A percentile compares a stretch with the other conserved stretches of the same genome.
Conservation (phyloP, 2,329 filamentous ascomycete species). For the Penicillium sp. region DNA sequence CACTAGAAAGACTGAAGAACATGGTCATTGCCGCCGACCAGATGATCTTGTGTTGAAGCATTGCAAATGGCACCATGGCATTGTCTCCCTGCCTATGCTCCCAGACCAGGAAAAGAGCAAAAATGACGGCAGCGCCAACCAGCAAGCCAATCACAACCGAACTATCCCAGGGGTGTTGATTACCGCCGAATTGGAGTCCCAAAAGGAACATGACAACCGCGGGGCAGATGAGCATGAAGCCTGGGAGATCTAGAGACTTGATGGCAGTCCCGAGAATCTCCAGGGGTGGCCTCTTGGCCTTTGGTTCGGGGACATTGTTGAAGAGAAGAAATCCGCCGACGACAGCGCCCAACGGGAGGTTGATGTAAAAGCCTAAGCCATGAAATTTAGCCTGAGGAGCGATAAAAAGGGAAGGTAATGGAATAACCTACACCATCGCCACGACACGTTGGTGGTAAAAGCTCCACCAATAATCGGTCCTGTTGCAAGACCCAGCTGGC, state of each 20-base stretch:
- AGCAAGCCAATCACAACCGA: conserved; percentile 45
- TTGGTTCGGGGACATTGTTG: conserved; percentile 37
- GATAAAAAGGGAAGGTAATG: neutral
- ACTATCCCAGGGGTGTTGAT: conserved; percentile 33
- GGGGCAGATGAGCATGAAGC: conserved; percentile 44
- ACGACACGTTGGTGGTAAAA: conserved; percentile 42
- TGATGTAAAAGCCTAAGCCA: conserved; percentile 45
- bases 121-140: conserved; percentile 35
- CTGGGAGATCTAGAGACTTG: conserved; percentile 38
- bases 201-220: conserved; percentile 45
- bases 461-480: conserved; percentile 46
- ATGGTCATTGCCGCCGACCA: conserved; percentile 35
- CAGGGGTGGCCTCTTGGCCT: conserved; percentile 26
- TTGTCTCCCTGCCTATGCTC: conserved; percentile 42
- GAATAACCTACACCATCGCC: conserved; percentile 42
- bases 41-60: conserved; percentile 41
- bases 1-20: conserved; percentile 36
- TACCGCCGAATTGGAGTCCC: conserved; percentile 47
- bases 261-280: conserved; percentile 31
- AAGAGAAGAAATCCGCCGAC: conserved; percentile 35
- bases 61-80: conserved; percentile 47
- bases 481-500: conserved; percentile 22
- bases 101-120: conserved; percentile 38
- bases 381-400: neutral
- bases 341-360: conserved; percentile 43